Conservation (phyloP, 1,284 basidiomycete species). For the Sporisorium iseilematis-ciliati region DNA sequence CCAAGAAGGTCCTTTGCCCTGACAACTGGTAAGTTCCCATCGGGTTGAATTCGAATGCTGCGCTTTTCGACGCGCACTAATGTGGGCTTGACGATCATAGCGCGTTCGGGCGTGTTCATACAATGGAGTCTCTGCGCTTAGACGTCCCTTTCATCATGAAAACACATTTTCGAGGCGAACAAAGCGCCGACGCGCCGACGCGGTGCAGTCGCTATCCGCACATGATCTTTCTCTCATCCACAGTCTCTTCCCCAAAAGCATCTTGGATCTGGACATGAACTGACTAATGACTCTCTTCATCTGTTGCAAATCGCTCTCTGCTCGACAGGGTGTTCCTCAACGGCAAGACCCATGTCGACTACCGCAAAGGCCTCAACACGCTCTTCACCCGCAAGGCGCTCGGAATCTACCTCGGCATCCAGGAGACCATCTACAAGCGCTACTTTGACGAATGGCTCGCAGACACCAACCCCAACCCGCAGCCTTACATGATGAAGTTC, state of each 20-base stretch:
- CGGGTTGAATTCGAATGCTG: background rate
- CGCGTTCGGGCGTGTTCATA: background rate
- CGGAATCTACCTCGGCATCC: conserved; percentile 87
- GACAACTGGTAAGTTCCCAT: conserved; percentile 81
- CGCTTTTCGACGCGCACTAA: conserved; percentile 9
- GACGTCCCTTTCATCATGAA: background rate
- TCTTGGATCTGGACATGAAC: background rate
- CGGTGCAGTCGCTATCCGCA: background rate
- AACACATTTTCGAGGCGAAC: background rate
- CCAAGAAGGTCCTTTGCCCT: conserved; percentile 85
- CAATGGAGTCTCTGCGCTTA: background rate
- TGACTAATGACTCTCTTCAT: conserved; percentile 3
- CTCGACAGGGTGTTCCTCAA: conserved; percentile 88
- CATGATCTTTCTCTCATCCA: background rate
- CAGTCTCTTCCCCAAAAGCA: background rate
- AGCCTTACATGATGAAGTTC: conserved; percentile 84
- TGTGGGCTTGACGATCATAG: conserved; percentile 1
- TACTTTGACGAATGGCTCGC: conserved; percentile 75
- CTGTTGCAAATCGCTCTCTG: conserved; percentile 1
- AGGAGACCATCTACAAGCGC: conserved; percentile 85
- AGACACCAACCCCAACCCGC: conserved; percentile 59
- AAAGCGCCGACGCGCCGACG: background rate
- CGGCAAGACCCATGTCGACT: conserved; percentile 93
- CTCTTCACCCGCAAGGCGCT: conserved; percentile 82
- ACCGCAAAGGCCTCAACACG: conserved; percentile 88